These are phyloP conservation scores for Phaffomyces opuntiae DNA, from an alignment of 805 yeast genomes.

Conservation along the genomic window DNA sequence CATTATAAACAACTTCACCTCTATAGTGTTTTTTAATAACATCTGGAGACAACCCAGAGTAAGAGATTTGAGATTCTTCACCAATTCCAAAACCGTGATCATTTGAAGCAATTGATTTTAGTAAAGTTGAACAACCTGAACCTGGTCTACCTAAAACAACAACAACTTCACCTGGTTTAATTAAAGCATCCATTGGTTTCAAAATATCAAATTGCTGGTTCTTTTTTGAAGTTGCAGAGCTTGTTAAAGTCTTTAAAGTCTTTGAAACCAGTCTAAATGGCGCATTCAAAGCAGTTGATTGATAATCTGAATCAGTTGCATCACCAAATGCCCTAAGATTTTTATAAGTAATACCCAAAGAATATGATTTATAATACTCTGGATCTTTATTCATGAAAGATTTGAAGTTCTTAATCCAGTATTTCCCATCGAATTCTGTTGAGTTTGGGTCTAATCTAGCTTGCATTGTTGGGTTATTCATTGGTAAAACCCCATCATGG, in stretches of 20 bases:
- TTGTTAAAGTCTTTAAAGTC: slow-evolving; percentile 7
- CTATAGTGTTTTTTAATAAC: slow-evolving; percentile 48
- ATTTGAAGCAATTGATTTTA: slow-evolving; percentile 51
- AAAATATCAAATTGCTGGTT: slow-evolving; percentile 33
- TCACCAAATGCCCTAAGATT: slow-evolving; percentile 53
- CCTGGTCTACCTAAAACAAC: slow-evolving; percentile 77
- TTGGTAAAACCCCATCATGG: slow-evolving; percentile 26
- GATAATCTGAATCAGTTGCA: slow-evolving; percentile 54
- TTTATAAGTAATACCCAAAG: slow-evolving; percentile 49
- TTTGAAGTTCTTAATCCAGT: slow-evolving; percentile 53
- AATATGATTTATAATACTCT: slow-evolving; percentile 48
- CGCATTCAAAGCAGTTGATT: slow-evolving; percentile 45
- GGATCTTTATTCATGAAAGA: slow-evolving; percentile 43
- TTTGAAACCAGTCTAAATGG: slow-evolving; percentile 17
- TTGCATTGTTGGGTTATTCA: slow-evolving; percentile 22
- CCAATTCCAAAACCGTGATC: slow-evolving; percentile 53
- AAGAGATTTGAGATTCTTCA: slow-evolving; percentile 38
- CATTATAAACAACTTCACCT: slow-evolving; percentile 66
- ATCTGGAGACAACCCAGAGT: slow-evolving; percentile 44
- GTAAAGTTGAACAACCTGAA: slow-evolving; percentile 64
- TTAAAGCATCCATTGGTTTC: slow-evolving; percentile 61
- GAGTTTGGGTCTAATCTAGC: slow-evolving; percentile 49
- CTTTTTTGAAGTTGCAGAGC: slow-evolving; percentile 11
- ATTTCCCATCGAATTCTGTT: slow-evolving; percentile 43
- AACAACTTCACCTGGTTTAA: slow-evolving; percentile 57